Evolutionary conservation across 2,329 filamentous ascomycete genomes (phyloP), one percentile per base, ranked within the genome.

Genomic region (Fusarium compactum): DNA sequence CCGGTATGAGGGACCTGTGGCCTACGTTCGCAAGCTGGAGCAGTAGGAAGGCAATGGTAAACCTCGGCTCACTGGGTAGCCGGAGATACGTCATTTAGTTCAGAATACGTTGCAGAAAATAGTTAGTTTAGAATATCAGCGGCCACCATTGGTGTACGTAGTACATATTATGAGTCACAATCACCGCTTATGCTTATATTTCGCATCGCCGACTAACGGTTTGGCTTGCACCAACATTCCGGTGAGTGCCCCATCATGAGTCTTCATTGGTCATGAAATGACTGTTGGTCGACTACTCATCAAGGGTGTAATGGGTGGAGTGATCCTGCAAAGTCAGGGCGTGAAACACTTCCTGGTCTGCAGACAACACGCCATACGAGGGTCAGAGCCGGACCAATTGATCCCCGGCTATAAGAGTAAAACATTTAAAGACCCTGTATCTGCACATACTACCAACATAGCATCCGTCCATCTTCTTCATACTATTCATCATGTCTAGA

Each of bases 1-100:
- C 4, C 57, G 62, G 0, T 74, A 74, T 9, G 58, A 74, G 40
- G 71, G 71, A 0, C 71, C 71, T 0, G 71, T 74, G 0, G 67
- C 71, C 0, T 74, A 74, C 6, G 56, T 71, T 8, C 55, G 69
- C 24, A 67, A 54, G 8, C 48, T 67, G 3, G 58, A 72, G 25
- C 55, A 72, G 48, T 63, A 29, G 8, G 5, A 15, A 44, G 5
- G 10, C 1, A 9, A 10, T 20, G 6, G 18, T 40, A 29, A 29
- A 27, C 1, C 4, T 27, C 10, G 27, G 27, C 9, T 3, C 4
- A 11, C 27, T 4, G 27, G 10, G 10, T 4, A 27, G 27, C 10
- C 9, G 10, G n/a, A n/a, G 12, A 43, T 18, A 15, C 22, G 10
- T 25, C 10, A 45, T 25, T 18, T 11, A 18, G 3, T 44, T 15